Percentiles rank a stretch among this genome's conserved stretches.
Evolutionary conservation across 768 basidiomycete species (phyloP).

Genomic region (Auricularia cornea): DNA sequence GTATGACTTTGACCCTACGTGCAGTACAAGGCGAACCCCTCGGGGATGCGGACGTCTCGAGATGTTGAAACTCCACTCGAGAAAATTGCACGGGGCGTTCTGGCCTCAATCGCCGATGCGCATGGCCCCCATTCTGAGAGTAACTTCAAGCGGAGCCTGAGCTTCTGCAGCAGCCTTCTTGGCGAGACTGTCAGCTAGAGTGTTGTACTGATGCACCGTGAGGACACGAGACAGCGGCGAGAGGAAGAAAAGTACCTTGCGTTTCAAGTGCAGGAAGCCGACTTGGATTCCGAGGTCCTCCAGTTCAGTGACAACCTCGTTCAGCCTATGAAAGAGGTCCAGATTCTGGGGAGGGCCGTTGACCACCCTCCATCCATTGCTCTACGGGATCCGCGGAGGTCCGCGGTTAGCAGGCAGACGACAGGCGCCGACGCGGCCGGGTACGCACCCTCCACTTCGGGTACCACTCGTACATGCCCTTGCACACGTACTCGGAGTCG

Average conservation of each 20-base stretch:
- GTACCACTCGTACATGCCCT: conserved; percentile 29
- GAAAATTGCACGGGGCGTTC: too few relatives aligned
- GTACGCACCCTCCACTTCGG: conserved; percentile 24
- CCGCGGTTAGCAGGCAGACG: too few relatives aligned
- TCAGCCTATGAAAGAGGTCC: conserved; percentile 22
- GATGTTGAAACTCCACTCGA: too few relatives aligned
- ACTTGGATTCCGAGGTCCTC: conserved; percentile 7
- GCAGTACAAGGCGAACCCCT: too few relatives aligned
- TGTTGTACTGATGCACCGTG: neutral
- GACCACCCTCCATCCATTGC: neutral
- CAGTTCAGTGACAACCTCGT: conserved; percentile 8
- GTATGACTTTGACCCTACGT: too few relatives aligned
- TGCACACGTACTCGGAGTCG: conserved; percentile 30
- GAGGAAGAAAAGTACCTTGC: neutral
- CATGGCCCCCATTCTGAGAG: too few relatives aligned
- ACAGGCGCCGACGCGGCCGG: too few relatives aligned
- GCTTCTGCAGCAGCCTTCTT: neutral
- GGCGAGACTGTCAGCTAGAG: neutral
- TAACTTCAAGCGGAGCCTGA: too few relatives aligned
- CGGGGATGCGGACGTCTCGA: too few relatives aligned
- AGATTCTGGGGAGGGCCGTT: conserved; percentile 14
- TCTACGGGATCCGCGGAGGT: too few relatives aligned
- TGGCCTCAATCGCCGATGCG: too few relatives aligned
- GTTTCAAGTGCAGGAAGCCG: neutral
- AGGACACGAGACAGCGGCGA: neutral